Conservation (phyloP, 2,329 filamentous ascomycete species). For the Colletotrichum horii region DNA sequence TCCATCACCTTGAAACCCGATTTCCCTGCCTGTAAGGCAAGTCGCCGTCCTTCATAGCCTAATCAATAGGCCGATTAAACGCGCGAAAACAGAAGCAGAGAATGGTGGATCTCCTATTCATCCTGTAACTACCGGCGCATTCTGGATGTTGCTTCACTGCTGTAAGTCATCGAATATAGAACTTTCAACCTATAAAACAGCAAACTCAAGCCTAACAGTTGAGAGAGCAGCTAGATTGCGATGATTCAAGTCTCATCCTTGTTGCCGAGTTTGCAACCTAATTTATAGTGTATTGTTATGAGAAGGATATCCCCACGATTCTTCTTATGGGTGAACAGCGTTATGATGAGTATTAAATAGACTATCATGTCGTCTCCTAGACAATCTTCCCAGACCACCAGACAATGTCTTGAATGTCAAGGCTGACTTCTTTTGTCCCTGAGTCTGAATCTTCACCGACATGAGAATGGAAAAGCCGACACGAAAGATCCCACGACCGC, state of each 20-base stretch:
- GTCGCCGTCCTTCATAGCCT: accelerated
- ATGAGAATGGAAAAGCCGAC: background rate
- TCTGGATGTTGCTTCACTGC: background rate
- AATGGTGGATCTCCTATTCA: background rate
- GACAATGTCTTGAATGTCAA: too few species aligned
- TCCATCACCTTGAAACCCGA: too few species aligned
- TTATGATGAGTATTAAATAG: accelerated
- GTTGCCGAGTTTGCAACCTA: background rate
- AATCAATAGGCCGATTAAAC: accelerated
- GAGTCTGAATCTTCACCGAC: accelerated
- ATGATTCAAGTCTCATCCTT: background rate
- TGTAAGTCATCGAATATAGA: accelerated
- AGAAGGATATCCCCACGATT: background rate
- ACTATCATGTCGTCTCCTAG: background rate
- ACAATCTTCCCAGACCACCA: background rate
- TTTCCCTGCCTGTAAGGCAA: too few species aligned
- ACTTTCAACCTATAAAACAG: background rate
- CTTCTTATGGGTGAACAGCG: background rate
- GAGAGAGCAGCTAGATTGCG: accelerated
- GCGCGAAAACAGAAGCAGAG: accelerated
- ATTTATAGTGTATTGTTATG: background rate
- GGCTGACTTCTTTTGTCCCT: too few species aligned
- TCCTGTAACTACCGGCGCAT: background rate
- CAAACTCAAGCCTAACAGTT: background rate
- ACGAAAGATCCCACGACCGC: accelerated